These are phyloP conservation scores for Stemphylium lycopersici DNA, from an alignment of 2,329 filamentous ascomycete genomes.

Conservation along the genomic window DNA sequence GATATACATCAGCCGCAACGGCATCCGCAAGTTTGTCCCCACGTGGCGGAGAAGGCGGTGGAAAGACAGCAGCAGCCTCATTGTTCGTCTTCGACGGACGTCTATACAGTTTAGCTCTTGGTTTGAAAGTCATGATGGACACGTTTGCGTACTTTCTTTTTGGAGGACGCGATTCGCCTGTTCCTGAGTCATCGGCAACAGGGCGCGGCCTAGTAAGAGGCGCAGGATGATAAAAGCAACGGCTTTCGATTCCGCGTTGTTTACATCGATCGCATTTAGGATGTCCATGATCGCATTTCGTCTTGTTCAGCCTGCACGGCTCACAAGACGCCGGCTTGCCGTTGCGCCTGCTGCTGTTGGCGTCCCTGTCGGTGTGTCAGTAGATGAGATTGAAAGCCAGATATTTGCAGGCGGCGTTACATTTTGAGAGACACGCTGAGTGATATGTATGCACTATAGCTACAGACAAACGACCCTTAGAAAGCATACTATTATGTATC, in stretches of 20 bases:
- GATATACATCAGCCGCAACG: slow-evolving; percentile 40
- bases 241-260: slow-evolving; percentile 41
- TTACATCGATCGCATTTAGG: slow-evolving; percentile 43
- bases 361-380: slow-evolving; percentile 28
- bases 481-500: not conserved
- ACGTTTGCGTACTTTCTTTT: slow-evolving; percentile 38
- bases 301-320: slow-evolving; percentile 44
- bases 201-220: slow-evolving; percentile 40
- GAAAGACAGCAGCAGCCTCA: slow-evolving; percentile 12
- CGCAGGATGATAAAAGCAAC: slow-evolving; percentile 46
- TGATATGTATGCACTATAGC: not conserved
- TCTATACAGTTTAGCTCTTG: slow-evolving; percentile 15
- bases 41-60: slow-evolving; percentile 20
- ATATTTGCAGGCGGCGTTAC: not conserved
- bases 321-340: slow-evolving; percentile 44
- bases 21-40: slow-evolving; percentile 40
- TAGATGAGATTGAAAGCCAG: not conserved
- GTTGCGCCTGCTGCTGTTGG: slow-evolving; percentile 38
- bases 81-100: slow-evolving; percentile 23
- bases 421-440: not conserved
- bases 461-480: not conserved
- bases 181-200: slow-evolving; percentile 14
- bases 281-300: slow-evolving; percentile 40
- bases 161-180: slow-evolving; percentile 22
- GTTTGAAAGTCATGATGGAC: not conserved